Percentiles rank a stretch among this genome's conserved stretches.
These are phyloP conservation scores for Penicillium capsulatum DNA, from an alignment of 2,329 filamentous ascomycete species.

Conservation along the genomic window DNA sequence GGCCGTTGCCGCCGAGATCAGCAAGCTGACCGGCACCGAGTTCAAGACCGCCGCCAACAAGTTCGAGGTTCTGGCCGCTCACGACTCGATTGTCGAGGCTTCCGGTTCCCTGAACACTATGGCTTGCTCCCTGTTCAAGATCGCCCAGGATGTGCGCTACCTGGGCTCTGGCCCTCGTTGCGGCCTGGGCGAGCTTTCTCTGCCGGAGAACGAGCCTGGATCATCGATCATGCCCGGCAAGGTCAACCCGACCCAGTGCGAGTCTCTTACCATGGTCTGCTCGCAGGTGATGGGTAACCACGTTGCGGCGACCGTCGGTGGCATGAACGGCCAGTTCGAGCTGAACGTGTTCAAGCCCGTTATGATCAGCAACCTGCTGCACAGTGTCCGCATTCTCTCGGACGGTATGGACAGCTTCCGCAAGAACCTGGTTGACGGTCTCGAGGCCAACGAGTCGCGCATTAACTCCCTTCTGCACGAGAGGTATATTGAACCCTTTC, in stretches of 20 bases:
- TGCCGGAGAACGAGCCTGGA: conserved; percentile 97
- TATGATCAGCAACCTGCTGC: conserved; percentile 89
- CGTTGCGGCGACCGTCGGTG: conserved; percentile 84
- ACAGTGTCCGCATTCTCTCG: conserved; percentile 80
- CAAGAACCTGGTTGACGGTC: conserved; percentile 81
- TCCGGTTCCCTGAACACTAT: conserved; percentile 91
- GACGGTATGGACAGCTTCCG: conserved; percentile 96
- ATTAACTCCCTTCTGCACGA: conserved; percentile 89
- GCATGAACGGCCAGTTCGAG: conserved; percentile 97
- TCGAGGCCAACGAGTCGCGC: conserved; percentile 90
- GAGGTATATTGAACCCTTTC: conserved; percentile 58
- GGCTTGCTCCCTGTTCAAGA: conserved; percentile 89
- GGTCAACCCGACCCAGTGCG: conserved; percentile 98
- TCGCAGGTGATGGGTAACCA: conserved; percentile 98
- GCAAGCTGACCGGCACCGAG: conserved; percentile 83
- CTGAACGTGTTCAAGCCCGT: conserved; percentile 99
- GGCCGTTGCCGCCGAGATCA: conserved; percentile 84
- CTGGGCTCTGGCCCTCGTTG: conserved; percentile 93
- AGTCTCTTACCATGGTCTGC: conserved; percentile 96
- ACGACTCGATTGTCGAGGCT: conserved; percentile 93
- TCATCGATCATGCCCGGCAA: conserved; percentile 99
- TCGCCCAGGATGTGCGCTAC: conserved; percentile 96
- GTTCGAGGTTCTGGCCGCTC: conserved; percentile 93
- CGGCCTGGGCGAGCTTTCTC: conserved; percentile 84
- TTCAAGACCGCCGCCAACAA: conserved; percentile 99